Conservation (phyloP, 345 rosid genomes). For the Brassica cretica region DNA sequence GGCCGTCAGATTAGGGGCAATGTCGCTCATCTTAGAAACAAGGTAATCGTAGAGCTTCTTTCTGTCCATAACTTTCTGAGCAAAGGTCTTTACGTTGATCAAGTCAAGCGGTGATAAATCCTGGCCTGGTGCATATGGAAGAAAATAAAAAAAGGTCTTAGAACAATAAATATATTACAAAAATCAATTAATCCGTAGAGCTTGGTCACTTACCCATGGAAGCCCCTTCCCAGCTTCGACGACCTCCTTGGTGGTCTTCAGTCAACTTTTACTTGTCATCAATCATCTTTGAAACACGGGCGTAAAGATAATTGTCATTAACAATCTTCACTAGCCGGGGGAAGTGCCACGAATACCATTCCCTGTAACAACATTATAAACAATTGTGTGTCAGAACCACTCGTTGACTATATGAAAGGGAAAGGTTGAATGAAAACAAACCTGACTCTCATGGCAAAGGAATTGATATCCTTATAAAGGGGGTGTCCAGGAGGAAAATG, state of each 20-base stretch:
- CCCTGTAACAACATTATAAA: slow-evolving; percentile 45
- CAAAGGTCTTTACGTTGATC: slow-evolving; percentile 79
- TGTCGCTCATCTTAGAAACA: slow-evolving; percentile 84
- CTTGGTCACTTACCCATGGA: slow-evolving; percentile 70
- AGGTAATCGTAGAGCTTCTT: slow-evolving; percentile 91
- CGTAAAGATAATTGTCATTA: slow-evolving; percentile 83
- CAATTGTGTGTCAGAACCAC: too few relatives aligned
- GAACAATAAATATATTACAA: neutral
- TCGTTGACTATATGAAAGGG: neutral
- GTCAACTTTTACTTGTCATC: slow-evolving; percentile 65
- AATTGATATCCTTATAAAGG: slow-evolving; percentile 82
- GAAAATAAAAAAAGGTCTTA: neutral
- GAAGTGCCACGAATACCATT: slow-evolving; percentile 99
- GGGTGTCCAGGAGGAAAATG: slow-evolving; percentile 80
- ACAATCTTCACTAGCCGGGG: slow-evolving; percentile 94
- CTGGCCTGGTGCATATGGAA: slow-evolving; percentile 55
- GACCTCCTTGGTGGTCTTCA: slow-evolving; percentile 73
- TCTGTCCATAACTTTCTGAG: slow-evolving; percentile 86
- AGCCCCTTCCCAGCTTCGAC: slow-evolving; percentile 89
- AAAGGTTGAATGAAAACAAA: slow-evolving; percentile 35
- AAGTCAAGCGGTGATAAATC: slow-evolving; percentile 87
- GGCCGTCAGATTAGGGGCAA: slow-evolving; percentile 93
- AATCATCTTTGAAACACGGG: slow-evolving; percentile 57
- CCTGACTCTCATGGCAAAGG: slow-evolving; percentile 97
- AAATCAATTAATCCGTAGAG: neutral